Conservation (phyloP, 108 stramenopile species). For the Skeletonema grethae region DNA sequence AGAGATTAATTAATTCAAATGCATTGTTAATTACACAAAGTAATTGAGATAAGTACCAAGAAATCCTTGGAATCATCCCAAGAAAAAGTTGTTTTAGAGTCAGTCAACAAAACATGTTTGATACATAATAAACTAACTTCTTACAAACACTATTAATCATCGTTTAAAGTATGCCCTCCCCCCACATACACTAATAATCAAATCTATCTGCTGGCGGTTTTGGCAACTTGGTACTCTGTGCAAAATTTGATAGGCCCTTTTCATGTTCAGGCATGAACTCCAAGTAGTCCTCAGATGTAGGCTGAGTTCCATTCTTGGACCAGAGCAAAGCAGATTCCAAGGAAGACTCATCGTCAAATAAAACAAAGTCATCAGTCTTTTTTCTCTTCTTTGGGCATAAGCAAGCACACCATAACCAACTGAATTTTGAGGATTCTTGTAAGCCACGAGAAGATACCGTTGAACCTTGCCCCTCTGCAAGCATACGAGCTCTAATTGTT, state of each 20-base stretch:
- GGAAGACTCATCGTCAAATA: constrained; percentile 47
- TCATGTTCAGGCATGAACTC: constrained; percentile 47
- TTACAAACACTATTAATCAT: background rate
- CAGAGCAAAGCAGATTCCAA: constrained; percentile 45
- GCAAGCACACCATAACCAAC: constrained; percentile 16
- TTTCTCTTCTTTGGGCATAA: constrained; percentile 31
- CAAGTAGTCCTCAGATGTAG: constrained; percentile 37
- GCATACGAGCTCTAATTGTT: background rate
- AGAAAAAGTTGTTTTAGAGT: background rate
- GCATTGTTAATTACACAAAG: too few relatives aligned
- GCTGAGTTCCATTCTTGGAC: constrained; percentile 39
- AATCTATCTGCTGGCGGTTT: constrained; percentile 27
- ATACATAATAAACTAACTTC: background rate
- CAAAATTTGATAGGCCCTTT: constrained; percentile 25
- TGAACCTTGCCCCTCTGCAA: background rate
- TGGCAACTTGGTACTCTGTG: constrained; percentile 14
- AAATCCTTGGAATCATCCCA: background rate
- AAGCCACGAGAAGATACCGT: background rate
- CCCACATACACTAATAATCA: constrained; percentile 19
- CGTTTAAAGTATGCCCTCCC: background rate
- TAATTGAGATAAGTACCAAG: background rate
- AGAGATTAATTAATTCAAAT: too few relatives aligned
- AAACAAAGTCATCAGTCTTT: constrained; percentile 33
- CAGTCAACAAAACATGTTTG: background rate
- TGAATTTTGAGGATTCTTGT: constrained; percentile 1